Evolutionary conservation across 108 stramenopile species (phyloP).

Genomic region (Nitzschia inconspicua): DNA sequence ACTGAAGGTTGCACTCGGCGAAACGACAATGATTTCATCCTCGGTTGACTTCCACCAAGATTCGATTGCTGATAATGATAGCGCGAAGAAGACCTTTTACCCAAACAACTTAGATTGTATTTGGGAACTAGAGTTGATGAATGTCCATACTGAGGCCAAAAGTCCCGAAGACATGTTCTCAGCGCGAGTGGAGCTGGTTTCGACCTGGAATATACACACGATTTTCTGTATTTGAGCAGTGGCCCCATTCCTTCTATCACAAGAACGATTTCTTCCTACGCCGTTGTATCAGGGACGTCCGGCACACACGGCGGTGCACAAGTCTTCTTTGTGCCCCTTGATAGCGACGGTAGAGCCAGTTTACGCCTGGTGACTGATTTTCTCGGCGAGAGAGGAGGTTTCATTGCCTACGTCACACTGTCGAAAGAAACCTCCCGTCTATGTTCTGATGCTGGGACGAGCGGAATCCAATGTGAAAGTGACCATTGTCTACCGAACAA

Average conservation of each 20-base stretch:
- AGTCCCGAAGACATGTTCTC: too few species aligned
- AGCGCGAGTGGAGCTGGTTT: background rate
- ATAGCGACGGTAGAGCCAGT: background rate
- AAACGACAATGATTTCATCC: too few species aligned
- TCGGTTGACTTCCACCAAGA: too few species aligned
- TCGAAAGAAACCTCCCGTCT: background rate
- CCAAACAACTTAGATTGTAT: conserved; percentile 13
- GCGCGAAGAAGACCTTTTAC: too few species aligned
- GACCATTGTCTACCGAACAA: background rate
- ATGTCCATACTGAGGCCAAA: too few species aligned
- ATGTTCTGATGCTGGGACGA: background rate
- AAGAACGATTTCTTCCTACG: too few species aligned
- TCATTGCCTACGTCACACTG: background rate
- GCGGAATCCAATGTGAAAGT: background rate
- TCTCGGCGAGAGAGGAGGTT: conserved; percentile 3
- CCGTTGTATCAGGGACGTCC: too few species aligned
- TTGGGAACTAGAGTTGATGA: too few species aligned
- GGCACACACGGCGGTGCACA: too few species aligned
- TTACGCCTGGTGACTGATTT: conserved; percentile 2
- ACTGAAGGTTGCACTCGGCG: too few species aligned
- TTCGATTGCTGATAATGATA: too few species aligned
- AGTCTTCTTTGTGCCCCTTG: background rate
- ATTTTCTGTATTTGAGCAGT: background rate
- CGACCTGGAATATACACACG: conserved; percentile 3
- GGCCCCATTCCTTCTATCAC: background rate